These are phyloP conservation scores for Saccharomyces paradoxus DNA, from an alignment of 805 yeast genomes.

Conservation along the genomic window DNA sequence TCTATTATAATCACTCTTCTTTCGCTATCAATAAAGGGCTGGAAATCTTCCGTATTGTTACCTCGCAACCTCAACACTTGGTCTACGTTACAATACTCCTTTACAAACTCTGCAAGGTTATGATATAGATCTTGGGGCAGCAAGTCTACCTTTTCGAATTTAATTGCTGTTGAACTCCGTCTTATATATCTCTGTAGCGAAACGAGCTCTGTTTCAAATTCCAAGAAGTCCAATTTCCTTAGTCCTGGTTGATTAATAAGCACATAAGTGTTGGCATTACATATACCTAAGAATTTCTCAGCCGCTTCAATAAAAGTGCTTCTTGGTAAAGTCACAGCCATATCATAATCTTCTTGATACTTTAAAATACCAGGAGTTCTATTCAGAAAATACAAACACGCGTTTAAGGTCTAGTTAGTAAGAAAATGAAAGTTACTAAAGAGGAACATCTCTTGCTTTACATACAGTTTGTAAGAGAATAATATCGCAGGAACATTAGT, in stretches of 20 bases:
- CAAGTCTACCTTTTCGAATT: slow-evolving; percentile 43
- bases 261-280: slow-evolving; percentile 51
- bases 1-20: slow-evolving; percentile 56
- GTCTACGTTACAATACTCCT: slow-evolving; percentile 21
- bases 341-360: slow-evolving; percentile 15
- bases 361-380: slow-evolving; percentile 20
- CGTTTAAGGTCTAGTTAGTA: slow-evolving; percentile 1
- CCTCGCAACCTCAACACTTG: slow-evolving; percentile 21
- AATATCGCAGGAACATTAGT: slow-evolving; percentile 14
- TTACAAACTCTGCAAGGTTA: slow-evolving; percentile 12
- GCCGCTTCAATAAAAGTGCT: slow-evolving; percentile 27
- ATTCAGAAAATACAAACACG: neutral
- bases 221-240: slow-evolving; percentile 37
- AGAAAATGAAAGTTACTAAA: neutral
- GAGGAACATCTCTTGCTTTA: neutral
- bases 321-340: slow-evolving; percentile 12
- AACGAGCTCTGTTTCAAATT: slow-evolving; percentile 37
- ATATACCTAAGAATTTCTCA: slow-evolving; percentile 30
- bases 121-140: slow-evolving; percentile 16
- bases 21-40: slow-evolving; percentile 54
- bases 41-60: slow-evolving; percentile 37
- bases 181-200: slow-evolving; percentile 43
- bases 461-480: slow-evolving; percentile 15
- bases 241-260: slow-evolving; percentile 50
- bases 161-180: slow-evolving; percentile 52